Evolutionary conservation across 1,284 basidiomycete species (phyloP).

Genomic region (Ceratobasidium sp.): DNA sequence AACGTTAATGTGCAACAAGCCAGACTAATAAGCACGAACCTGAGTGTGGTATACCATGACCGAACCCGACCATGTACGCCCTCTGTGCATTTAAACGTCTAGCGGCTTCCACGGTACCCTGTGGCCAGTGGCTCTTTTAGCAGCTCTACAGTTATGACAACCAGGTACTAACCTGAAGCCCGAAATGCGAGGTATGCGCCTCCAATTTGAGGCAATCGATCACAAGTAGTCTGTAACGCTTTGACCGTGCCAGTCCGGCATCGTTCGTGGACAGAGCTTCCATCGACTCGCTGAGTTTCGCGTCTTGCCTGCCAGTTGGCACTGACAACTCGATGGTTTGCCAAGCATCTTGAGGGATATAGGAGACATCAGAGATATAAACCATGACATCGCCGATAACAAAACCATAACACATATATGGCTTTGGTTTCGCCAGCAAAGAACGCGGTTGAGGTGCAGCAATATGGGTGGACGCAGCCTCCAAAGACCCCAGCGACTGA

Average conservation of each 20-base stretch:
- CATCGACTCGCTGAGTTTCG: not conserved
- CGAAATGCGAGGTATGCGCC: slow-evolving; percentile 77
- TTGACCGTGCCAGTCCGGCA: not conserved
- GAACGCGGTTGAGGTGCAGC: not conserved
- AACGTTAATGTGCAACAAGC: not conserved
- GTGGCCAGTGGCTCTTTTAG: not conserved
- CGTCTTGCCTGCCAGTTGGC: not conserved
- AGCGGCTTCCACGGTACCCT: slow-evolving; percentile 62
- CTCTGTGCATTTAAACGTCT: slow-evolving; percentile 65
- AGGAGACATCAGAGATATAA: slow-evolving; percentile 80
- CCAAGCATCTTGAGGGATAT: slow-evolving; percentile 77
- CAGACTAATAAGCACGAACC: not conserved
- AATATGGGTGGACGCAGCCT: not conserved
- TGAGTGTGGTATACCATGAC: slow-evolving; percentile 73
- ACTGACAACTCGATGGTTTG: slow-evolving; percentile 55
- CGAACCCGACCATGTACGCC: slow-evolving; percentile 79
- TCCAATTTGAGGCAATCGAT: slow-evolving; percentile 75
- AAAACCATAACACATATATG: slow-evolving; percentile 80
- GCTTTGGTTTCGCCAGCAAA: slow-evolving; percentile 50
- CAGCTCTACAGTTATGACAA: not conserved
- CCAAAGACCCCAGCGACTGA: not conserved
- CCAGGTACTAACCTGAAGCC: slow-evolving; percentile 57
- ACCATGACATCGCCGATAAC: slow-evolving; percentile 69
- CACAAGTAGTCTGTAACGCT: slow-evolving; percentile 61
- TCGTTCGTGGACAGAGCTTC: not conserved